Conservation (phyloP, 768 basidiomycete genomes). For the Mycena sanguinolenta region DNA sequence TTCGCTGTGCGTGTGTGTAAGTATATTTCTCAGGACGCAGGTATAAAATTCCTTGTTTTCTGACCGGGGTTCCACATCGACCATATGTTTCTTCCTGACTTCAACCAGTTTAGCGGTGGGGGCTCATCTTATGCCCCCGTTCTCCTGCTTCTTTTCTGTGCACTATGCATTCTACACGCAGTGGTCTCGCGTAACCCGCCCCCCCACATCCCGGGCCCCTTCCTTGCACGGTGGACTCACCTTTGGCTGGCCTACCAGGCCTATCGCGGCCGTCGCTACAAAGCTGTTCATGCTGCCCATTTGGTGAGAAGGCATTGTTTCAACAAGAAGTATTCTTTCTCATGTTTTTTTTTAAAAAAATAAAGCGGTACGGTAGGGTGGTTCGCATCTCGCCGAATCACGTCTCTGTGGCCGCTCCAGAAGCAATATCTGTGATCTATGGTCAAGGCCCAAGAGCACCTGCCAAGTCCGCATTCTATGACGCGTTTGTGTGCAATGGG, state of each 20-base stretch:
- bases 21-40: not conserved
- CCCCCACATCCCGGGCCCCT: slow-evolving; percentile 46
- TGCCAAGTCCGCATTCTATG: slow-evolving; percentile 49
- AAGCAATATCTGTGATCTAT: slow-evolving; percentile 46
- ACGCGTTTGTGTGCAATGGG: slow-evolving; percentile 45
- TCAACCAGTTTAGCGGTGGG: not conserved
- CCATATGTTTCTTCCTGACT: not conserved
- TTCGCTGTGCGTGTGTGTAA: not conserved
- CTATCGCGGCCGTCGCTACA: slow-evolving; percentile 44
- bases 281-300: slow-evolving; percentile 46
- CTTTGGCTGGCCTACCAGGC: slow-evolving; percentile 51
- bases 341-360: not conserved
- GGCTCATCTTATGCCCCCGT: not conserved
- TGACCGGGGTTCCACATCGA: not conserved
- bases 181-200: not conserved
- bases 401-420: slow-evolving; percentile 46
- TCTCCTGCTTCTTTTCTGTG: not conserved
- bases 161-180: not conserved
- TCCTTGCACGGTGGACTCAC: slow-evolving; percentile 46
- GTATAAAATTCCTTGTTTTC: not conserved
- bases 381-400: slow-evolving; percentile 51
- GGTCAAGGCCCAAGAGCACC: slow-evolving; percentile 48
- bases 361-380: slow-evolving; percentile 48
- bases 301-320: slow-evolving; percentile 33
- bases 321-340: not conserved